These are phyloP conservation scores for Magnolia kwangsiensis DNA, from an alignment of 164 flowering plant genomes.

Conservation along the genomic window DNA sequence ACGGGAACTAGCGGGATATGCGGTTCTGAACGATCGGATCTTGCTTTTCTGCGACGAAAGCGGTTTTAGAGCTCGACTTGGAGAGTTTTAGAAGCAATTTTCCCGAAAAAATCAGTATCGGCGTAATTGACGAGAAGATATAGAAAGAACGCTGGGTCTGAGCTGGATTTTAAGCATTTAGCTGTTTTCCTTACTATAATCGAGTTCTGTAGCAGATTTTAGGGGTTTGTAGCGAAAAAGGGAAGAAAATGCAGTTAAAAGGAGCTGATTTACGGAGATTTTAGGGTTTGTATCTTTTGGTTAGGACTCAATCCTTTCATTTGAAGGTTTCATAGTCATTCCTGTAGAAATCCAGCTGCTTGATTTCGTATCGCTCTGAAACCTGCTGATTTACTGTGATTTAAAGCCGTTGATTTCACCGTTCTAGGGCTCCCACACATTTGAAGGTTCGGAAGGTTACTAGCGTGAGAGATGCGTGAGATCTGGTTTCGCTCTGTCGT, in stretches of 20 bases:
- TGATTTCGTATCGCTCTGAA: background rate
- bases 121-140: background rate
- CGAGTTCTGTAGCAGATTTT: background rate
- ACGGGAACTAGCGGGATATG: no score
- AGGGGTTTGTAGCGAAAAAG: background rate
- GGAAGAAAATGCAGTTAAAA: background rate
- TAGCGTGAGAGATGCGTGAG: slow-evolving; percentile 3
- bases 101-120: background rate
- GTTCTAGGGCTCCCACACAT: slow-evolving; percentile 5
- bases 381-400: background rate
- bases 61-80: background rate
- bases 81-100: background rate
- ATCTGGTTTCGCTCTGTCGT: slow-evolving; percentile 6
- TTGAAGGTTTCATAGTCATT: background rate
- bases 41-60: background rate
- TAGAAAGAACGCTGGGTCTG: background rate
- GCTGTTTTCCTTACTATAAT: background rate
- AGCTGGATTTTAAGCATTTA: background rate
- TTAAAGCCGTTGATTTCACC: background rate
- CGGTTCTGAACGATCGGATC: background rate
- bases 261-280: background rate
- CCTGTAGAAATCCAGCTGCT: background rate
- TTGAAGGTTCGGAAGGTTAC: slow-evolving; percentile 13
- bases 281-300: background rate
- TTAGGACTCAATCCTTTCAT: background rate